Base-by-base conservation (phyloP, 371 early-diverging fungal species). In the Saksenaea oblongispora region DNA sequence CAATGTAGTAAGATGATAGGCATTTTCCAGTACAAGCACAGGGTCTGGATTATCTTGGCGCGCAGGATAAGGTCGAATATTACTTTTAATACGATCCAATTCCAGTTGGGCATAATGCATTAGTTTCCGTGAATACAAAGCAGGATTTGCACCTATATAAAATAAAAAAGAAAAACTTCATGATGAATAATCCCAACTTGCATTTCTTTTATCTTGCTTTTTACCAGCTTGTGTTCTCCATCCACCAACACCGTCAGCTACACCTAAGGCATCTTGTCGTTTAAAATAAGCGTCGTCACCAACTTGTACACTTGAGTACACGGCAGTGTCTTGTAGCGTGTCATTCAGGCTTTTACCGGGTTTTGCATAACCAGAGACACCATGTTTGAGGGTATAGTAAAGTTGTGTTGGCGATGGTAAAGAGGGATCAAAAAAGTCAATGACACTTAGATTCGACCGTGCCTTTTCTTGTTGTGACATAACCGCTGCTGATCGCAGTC, bases 91-190 rank as follows among this genome's bases (percentile, higher is more conserved):
- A 24, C 88, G 87, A 64, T 91, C 91, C 24, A 95, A 71, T 69
- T 96, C 95, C 47, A 81, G 51, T 58, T 79, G 82, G 17, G 89
- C 86, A 69, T 95, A 92, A 76, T 95, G 94, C 96, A 96, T 96
- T 61, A 96, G 67, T 62, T 92, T 91, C 35, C 89, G 85, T 13
- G 95, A 90, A 73, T 89, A 95, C 35, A 94, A 74, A 13, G 93
- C 91, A 24, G 96, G 91, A 67, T 95, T 90, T 5, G 93, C 93
- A 24, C 88, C 89, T 87, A 53, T n/a, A 54, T 34, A 27, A 41
- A 53, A 27, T 51, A 28, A 36, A 26, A 56, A 65, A 39, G 24
- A 34, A 17, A 58, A 56, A 44, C 17, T 41, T 18, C 26, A 58
- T 31, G 13, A 51, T 27, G 24, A 26, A 57, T 3, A 54, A 8